Evolutionary conservation across 345 rosid species (phyloP).

Genomic region (Rhizophora mangle): DNA sequence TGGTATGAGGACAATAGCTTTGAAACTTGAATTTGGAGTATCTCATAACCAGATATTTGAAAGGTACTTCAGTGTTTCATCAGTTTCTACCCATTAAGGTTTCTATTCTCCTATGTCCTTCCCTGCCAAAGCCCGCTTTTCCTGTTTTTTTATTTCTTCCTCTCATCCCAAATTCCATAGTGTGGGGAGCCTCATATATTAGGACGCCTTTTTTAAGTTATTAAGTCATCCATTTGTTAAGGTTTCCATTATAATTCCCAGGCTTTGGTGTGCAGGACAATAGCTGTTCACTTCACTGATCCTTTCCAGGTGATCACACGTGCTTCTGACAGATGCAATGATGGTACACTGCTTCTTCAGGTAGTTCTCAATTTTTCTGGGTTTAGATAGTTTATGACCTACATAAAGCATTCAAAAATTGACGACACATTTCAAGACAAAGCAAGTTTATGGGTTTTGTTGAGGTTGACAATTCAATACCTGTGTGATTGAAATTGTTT

Average conservation of each 20-base stretch:
- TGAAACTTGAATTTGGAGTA: constrained; percentile 90
- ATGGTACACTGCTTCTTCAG: constrained; percentile 81
- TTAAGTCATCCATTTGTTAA: neutral
- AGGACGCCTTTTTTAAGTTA: too few species aligned
- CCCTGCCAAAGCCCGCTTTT: neutral
- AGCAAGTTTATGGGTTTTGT: neutral
- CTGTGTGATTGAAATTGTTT: neutral
- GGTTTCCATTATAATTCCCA: constrained; percentile 14
- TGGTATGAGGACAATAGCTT: constrained; percentile 95
- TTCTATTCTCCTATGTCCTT: neutral
- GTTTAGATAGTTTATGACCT: neutral
- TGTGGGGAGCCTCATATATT: too few species aligned
- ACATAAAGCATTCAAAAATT: neutral
- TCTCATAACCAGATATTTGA: constrained; percentile 90
- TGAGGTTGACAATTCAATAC: neutral
- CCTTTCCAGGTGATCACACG: constrained; percentile 89
- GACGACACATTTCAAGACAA: neutral
- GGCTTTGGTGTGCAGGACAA: constrained; percentile 50
- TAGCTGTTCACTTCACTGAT: constrained; percentile 92
- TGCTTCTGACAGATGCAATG: constrained; percentile 77
- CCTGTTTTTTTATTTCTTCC: neutral
- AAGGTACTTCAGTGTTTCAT: constrained; percentile 43
- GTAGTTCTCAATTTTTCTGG: constrained; percentile 30
- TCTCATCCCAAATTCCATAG: neutral
- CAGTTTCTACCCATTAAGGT: neutral